phyloP scores from a whole-genome alignment of 164 flowering plant species.

The Pachysandra terminalis region DNA sequence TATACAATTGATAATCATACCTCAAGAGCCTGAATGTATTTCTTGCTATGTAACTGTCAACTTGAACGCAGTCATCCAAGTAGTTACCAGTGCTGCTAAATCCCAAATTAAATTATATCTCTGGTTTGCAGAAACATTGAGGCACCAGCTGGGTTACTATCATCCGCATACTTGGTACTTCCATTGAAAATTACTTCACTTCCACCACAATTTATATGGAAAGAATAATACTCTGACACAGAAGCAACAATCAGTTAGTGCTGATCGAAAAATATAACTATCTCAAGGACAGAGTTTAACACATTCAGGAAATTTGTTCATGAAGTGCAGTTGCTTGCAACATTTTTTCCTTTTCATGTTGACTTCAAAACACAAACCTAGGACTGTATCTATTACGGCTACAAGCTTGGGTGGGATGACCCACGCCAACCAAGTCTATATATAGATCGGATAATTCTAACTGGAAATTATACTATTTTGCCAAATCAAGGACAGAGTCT shows the following conservation, averaged over 20 bases:
- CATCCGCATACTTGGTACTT: slow-evolving; percentile 24
- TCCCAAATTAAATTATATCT: background rate
- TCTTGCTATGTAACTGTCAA: slow-evolving; percentile 17
- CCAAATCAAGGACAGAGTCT: too few species aligned
- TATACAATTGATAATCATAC: slow-evolving; percentile 29
- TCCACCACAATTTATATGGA: slow-evolving; percentile 60
- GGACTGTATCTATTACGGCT: too few species aligned
- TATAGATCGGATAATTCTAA: too few species aligned
- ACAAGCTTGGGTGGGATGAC: too few species aligned
- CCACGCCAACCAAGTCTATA: too few species aligned
- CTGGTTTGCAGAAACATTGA: slow-evolving; percentile 17
- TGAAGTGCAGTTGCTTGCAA: too few species aligned
- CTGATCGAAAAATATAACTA: too few species aligned
- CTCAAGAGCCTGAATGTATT: slow-evolving; percentile 25
- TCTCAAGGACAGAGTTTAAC: too few species aligned
- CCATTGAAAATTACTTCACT: slow-evolving; percentile 18
- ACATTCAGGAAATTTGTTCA: too few species aligned
- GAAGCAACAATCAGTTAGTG: background rate
- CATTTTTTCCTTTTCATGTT: too few species aligned
- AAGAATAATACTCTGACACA: slow-evolving; percentile 15
- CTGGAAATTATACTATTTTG: too few species aligned
- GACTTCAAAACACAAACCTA: too few species aligned
- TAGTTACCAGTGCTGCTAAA: slow-evolving; percentile 64
- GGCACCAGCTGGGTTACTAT: slow-evolving; percentile 23
- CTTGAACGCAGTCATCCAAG: slow-evolving; percentile 23